Conservation (phyloP, 768 basidiomycete species). For the Leccinum longicurvipes region DNA sequence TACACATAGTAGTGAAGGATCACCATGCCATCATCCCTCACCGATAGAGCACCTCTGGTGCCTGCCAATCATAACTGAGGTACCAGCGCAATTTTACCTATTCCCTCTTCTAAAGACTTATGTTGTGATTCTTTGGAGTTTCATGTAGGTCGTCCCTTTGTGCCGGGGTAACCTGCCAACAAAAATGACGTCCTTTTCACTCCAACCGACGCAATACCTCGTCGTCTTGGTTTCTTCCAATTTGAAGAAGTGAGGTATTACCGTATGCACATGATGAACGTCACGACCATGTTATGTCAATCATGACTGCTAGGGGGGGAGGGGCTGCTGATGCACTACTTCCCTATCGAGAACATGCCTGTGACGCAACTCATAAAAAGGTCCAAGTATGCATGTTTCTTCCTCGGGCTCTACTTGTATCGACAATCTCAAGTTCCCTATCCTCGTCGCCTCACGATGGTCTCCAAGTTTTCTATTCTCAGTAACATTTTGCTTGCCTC, state of each 20-base stretch:
- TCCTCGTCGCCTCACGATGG: not conserved
- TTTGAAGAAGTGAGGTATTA: not conserved
- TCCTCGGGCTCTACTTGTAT: not conserved
- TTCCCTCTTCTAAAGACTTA: not conserved
- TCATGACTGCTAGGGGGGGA: not conserved
- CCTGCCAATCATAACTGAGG: not conserved
- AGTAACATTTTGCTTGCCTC: not conserved
- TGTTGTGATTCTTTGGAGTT: not conserved
- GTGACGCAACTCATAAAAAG: not conserved
- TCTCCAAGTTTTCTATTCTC: not conserved
- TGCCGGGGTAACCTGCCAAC: not conserved
- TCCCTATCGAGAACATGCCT: not conserved
- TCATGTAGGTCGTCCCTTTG: not conserved
- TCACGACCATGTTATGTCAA: not conserved
- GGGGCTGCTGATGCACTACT: not conserved
- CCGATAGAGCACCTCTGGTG: too few relatives aligned
- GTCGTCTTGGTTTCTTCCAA: not conserved
- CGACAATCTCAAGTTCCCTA: not conserved
- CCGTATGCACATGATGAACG: not conserved
- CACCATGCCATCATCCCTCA: too few relatives aligned
- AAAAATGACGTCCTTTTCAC: not conserved
- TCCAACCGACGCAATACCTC: not conserved
- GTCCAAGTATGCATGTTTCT: not conserved
- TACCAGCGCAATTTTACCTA: not conserved
- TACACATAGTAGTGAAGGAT: not conserved